Evolutionary conservation across 208 protist species (phyloP).

Genomic region (Leishmania major): DNA sequence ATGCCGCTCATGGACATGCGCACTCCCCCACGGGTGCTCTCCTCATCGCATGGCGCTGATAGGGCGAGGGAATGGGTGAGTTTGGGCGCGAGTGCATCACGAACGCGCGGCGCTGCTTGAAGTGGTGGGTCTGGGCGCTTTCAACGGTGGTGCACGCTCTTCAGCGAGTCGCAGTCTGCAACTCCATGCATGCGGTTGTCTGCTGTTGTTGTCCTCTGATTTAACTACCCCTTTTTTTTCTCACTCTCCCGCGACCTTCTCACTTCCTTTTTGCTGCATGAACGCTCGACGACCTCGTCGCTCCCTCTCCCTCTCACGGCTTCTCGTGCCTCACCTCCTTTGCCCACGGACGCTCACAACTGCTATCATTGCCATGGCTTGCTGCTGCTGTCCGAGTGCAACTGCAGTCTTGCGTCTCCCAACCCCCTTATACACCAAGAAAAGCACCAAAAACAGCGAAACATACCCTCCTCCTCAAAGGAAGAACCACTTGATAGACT

Average conservation of each 20-base stretch:
- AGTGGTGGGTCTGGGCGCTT: neutral
- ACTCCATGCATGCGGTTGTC: neutral
- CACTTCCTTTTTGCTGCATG: neutral
- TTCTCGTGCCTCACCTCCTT: neutral
- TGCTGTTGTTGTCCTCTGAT: neutral
- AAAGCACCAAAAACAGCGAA: neutral
- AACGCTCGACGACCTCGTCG: neutral
- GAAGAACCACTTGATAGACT: neutral
- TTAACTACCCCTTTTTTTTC: neutral
- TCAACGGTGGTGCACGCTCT: neutral
- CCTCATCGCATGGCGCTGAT: neutral
- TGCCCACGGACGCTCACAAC: neutral
- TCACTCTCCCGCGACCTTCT: neutral
- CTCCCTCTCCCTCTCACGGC: neutral
- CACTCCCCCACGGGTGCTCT: neutral
- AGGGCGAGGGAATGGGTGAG: neutral
- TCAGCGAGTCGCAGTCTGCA: neutral
- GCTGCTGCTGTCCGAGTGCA: neutral
- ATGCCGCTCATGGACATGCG: neutral
- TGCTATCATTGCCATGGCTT: neutral
- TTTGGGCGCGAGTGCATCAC: neutral
- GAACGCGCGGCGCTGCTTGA: neutral
- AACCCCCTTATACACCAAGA: neutral
- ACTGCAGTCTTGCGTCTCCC: neutral
- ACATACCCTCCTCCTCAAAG: neutral